Base-by-base conservation (phyloP, 1,139 yeast species). In the Diutina pseudorugosa region DNA sequence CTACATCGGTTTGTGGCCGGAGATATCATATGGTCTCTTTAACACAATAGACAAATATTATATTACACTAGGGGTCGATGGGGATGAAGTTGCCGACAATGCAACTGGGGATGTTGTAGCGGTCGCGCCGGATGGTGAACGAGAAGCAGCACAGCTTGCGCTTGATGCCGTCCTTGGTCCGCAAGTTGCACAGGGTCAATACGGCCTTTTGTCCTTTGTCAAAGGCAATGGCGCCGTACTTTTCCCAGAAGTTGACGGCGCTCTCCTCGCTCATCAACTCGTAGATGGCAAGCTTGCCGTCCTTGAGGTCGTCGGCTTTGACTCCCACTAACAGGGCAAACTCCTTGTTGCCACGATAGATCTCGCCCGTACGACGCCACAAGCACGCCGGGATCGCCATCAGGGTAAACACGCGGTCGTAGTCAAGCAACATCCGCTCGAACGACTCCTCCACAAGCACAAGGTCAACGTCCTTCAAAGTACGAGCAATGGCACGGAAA, bases 311-410 rank as follows among this genome's bases (percentile, higher is more conserved):
- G 63, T 91, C 97, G 1, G 94, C 89, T 48, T 83, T 80, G 12
- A 89, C 95, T n/a, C 91, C 96, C 1, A 91, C 97, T 57, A 93
- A 69, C 2, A 94, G 87, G 0, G 98, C 98, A 76, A 93, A 93
- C 65, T 93, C 98, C 65, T 91, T 90, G 66, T 93, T 93, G 1
- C 97, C 98, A 57, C 98, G 72, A 62, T 89, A 93, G 4, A 93
- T 91, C 61, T 93, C 98, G 1, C 98, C 98, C 0, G 98, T 91
- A 60, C 98, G 83, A 61, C 98, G 75, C 98, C 98, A 93, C 43
- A 93, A 74, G 68, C 98, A 91, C 0, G 98, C 97, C 0, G 98
- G 98, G 54, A 93, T 90, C 8, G 97, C 96, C 96, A 91, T 90
- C 6, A 96, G 85, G 0, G 98, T 90, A 66, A 93, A 93, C 2